Conservation (phyloP, 2,329 filamentous ascomycete species). For the Colletotrichum liaoningense region DNA sequence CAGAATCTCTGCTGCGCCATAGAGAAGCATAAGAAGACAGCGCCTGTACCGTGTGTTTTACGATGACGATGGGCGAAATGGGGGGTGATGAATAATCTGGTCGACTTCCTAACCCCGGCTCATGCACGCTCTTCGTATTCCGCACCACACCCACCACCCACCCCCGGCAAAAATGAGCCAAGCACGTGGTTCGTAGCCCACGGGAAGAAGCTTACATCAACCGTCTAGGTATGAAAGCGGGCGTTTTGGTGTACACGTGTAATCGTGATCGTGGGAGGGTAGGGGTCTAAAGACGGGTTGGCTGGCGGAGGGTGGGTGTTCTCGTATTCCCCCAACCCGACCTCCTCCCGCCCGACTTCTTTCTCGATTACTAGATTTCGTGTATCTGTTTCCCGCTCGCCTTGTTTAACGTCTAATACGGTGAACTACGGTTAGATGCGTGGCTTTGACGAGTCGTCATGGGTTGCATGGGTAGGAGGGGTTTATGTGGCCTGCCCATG, state of each 20-base stretch:
- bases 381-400: neutral
- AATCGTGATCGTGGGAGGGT: too few relatives aligned
- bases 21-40: neutral
- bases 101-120: too few relatives aligned
- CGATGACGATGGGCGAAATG: too few relatives aligned
- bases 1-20: neutral
- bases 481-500: neutral
- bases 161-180: neutral
- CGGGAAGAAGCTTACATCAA: neutral
- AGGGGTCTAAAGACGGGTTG: too few relatives aligned
- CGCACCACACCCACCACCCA: neutral
- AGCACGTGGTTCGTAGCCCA: neutral
- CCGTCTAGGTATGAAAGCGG: too few relatives aligned
- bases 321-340: neutral
- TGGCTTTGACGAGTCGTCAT: neutral
- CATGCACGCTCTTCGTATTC: constrained; percentile 11
- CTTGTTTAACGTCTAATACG: neutral
- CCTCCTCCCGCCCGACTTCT: too few relatives aligned
- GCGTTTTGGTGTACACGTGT: too few relatives aligned
- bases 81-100: too few relatives aligned
- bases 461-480: too few relatives aligned
- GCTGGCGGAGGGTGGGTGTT: neutral
- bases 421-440: neutral
- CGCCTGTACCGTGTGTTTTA: too few relatives aligned
- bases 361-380: neutral